Conservation (phyloP, 768 basidiomycete genomes). For the Mycena amicta region DNA sequence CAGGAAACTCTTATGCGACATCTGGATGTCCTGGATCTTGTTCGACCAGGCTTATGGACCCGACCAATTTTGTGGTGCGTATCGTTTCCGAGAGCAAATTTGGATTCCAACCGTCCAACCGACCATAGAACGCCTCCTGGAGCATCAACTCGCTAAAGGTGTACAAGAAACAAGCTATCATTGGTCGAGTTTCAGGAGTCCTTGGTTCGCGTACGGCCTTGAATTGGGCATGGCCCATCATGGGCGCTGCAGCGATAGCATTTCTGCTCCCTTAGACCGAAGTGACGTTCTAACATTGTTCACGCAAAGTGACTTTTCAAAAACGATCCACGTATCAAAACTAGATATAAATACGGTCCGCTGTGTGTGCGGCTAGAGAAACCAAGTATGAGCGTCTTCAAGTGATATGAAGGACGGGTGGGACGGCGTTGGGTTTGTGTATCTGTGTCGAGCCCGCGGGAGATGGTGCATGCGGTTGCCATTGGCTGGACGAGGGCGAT, state of each 20-base stretch:
- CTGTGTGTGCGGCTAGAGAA: too few relatives aligned
- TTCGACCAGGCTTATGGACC: slow-evolving; percentile 60
- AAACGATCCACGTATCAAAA: too few relatives aligned
- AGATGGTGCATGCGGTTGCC: too few relatives aligned
- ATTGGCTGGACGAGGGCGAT: not conserved
- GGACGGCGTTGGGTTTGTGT: too few relatives aligned
- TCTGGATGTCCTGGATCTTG: slow-evolving; percentile 79
- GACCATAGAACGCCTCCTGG: slow-evolving; percentile 75
- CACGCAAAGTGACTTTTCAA: not conserved
- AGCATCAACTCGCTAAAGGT: slow-evolving; percentile 79
- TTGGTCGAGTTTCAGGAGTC: slow-evolving; percentile 34
- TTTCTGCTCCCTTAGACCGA: not conserved
- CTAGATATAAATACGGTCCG: too few relatives aligned
- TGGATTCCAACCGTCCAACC: slow-evolving; percentile 5
- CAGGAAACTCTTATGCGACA: slow-evolving; percentile 77
- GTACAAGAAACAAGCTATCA: slow-evolving; percentile 59
- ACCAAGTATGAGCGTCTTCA: too few relatives aligned
- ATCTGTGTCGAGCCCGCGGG: too few relatives aligned
- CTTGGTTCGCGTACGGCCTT: slow-evolving; percentile 1
- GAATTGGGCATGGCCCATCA: not conserved
- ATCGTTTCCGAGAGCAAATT: not conserved
- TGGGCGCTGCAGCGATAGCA: not conserved
- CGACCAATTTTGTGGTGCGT: slow-evolving; percentile 71
- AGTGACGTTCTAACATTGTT: not conserved
- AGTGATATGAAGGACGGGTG: not conserved